Base-by-base conservation (phyloP, 2,329 filamentous ascomycete genomes). In the Drechslerella coelobrocha region DNA sequence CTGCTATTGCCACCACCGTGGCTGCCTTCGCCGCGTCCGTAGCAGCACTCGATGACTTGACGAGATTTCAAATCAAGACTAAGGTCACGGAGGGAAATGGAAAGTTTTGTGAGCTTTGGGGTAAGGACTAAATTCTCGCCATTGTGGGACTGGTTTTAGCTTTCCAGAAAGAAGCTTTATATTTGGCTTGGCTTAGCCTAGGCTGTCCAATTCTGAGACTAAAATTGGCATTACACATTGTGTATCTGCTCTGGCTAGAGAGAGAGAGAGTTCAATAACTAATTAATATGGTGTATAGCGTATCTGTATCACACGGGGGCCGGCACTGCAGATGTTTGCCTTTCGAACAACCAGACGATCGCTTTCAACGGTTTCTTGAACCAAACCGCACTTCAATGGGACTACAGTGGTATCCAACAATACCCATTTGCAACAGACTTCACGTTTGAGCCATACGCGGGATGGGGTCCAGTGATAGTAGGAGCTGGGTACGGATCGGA, bases 71-170 rank as follows among this genome's bases (percentile, higher is more conserved):
- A 50, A 57, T 69, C 8, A 52, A 62, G 29, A 19, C 53, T 0
- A 59, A 69, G 19, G 65, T 69, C 12, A 59, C 59, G 14, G 43
- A 61, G 50, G 65, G 65, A 19, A 69, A 62, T 14, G 51, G 31
- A 5, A 69, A 57, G 19, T 69, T 69, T 50, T 52, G 61, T 17
- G 57, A 57, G 7, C 65, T 69, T 31, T 69, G 65, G 65, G 65
- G 65, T 69, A 69, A 10, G 37, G n/a, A n/a, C 27, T 24, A 23
- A 23, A 7, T 24, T 24, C 19, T 7, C 9, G 45, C 26, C 23
- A 8, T 7, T 14, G n/a, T n/a, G n/a, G n/a, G n/a, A n/a, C n/a
- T n/a, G n/a, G n/a, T n/a, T n/a, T n/a, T n/a, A n/a, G n/a, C n/a
- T n/a, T n/a, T n/a, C n/a, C n/a, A n/a, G n/a, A n/a, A n/a, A n/a